These are phyloP conservation scores for Zymoseptoria passerinii DNA, from an alignment of 2,329 filamentous ascomycete species.

Conservation along the genomic window DNA sequence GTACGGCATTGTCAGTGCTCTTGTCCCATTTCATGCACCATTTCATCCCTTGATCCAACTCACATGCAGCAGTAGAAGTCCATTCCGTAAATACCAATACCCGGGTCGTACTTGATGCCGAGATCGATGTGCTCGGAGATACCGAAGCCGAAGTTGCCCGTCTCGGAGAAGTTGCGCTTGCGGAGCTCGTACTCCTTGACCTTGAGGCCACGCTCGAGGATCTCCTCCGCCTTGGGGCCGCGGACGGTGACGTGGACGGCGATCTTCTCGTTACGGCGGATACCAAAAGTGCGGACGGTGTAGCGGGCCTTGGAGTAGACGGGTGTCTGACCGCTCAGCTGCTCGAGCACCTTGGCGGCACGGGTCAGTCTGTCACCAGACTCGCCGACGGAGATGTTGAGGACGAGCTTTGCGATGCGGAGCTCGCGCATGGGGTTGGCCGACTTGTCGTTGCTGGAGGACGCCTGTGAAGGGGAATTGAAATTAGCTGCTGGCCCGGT, in stretches of 20 bases:
- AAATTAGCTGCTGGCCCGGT: conserved; percentile 6
- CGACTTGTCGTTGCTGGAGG: conserved; percentile 54
- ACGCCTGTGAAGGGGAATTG: background rate
- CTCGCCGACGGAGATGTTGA: conserved; percentile 99
- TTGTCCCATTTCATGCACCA: background rate
- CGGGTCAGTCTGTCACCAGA: conserved; percentile 99
- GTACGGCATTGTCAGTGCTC: conserved; percentile 14
- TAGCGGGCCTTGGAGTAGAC: conserved; percentile 99
- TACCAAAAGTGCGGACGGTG: conserved; percentile 99
- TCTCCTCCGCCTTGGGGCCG: conserved; percentile 98
- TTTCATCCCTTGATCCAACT: conserved; percentile 30
- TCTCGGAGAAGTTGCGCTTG: conserved; percentile 99
- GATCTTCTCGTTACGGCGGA: conserved; percentile 99
- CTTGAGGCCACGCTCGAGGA: conserved; percentile 99
- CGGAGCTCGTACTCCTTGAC: conserved; percentile 99
- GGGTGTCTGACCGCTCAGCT: conserved; percentile 98
- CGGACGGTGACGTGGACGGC: conserved; percentile 98
- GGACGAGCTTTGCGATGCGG: conserved; percentile 97
- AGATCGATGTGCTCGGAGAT: conserved; percentile 99
- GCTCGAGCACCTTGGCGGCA: conserved; percentile 99
- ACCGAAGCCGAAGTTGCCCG: conserved; percentile 99
- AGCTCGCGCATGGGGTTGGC: conserved; percentile 99
- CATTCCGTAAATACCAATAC: conserved; percentile 99
- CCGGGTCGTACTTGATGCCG: conserved; percentile 99
- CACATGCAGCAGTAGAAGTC: conserved; percentile 99